These are phyloP conservation scores for Capillidium heterosporum DNA, from an alignment of 371 early-diverging fungal species.

Conservation along the genomic window DNA sequence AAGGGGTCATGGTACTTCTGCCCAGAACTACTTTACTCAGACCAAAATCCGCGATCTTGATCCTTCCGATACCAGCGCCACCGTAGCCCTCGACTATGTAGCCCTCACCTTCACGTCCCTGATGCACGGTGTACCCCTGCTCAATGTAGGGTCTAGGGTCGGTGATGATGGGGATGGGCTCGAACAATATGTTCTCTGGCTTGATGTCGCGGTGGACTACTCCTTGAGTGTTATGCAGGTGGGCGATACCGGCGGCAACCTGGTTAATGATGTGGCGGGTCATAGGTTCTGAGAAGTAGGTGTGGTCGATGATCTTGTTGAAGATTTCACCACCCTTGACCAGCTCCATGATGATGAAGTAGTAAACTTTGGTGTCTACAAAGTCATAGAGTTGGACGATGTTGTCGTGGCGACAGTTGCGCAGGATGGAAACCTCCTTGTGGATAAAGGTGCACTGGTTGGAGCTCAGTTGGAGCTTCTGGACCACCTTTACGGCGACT, in stretches of 20 bases:
- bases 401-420: constrained; percentile 56
- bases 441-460: constrained; percentile 50
- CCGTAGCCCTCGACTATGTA: constrained; percentile 47
- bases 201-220: constrained; percentile 93
- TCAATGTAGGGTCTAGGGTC: constrained; percentile 15
- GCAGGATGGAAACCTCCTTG: constrained; percentile 75
- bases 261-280: constrained; percentile 69
- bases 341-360: constrained; percentile 69
- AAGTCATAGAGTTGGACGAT: constrained; percentile 52
- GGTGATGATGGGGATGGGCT: constrained; percentile 39
- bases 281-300: constrained; percentile 55
- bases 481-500: constrained; percentile 73
- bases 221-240: constrained; percentile 71
- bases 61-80: constrained; percentile 60
- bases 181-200: constrained; percentile 85
- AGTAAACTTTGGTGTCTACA: constrained; percentile 37
- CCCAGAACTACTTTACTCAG: constrained; percentile 66
- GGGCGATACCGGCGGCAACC: constrained; percentile 72
- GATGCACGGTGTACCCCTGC: constrained; percentile 13
- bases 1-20: constrained; percentile 68
- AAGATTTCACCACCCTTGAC: constrained; percentile 76
- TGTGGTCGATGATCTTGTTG: constrained; percentile 58
- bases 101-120: constrained; percentile 51
- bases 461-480: constrained; percentile 25
- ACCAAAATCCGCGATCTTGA: constrained; percentile 78